Base-by-base conservation (phyloP, 225 moss, liverwort and hornwort genomes). In the Bryoerythrophyllum caledonicum region DNA sequence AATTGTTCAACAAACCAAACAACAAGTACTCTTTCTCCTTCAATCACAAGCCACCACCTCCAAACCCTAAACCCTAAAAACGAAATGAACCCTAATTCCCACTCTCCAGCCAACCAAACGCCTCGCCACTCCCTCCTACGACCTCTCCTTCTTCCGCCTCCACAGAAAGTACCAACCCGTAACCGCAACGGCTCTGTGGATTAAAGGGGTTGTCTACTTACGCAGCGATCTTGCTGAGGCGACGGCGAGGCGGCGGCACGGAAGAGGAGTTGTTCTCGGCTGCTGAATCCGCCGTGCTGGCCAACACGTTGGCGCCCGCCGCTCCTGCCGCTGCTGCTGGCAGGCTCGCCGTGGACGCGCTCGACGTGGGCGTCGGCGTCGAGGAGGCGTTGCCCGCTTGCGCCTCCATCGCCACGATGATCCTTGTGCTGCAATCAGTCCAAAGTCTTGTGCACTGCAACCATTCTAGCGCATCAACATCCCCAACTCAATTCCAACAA, bases 161-260 rank as follows among this genome's bases (percentile, higher is more conserved):
- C n/a, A n/a, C n/a, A n/a, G n/a, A n/a, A n/a, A 3, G 2, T 14
- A 21, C 2, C 28, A 7, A 43, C 6, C 20, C 44, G 13, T 13
- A 14, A 12, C 3, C 43, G 4, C 4, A 43, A 14, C 43, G 30
- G 30, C 30, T 14, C 43, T 12, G 13, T 4, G 0, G 44, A 1
- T 49, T 19, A 1, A 8, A 60, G 15, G 8, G 1, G 13, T 32
- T 32, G 44, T 12, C 21, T 43, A 79, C 86, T 63, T 72, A 88
- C 88, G 77, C 86, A 81, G 88, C 68, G 21, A 73, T 59, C 65
- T 88, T 88, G 48, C 83, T 81, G 25, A 86, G 70, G 25, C 88
- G 88, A 67, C 88, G 88, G 17, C 88, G 79, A 74, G 86, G 88
- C 6, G 86, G 88, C 51, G 83, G 67, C 35, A 79, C 76, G 38